Evolutionary conservation across 805 yeast genomes (phyloP), one percentile per base, ranked within the genome.

Genomic region (Metschnikowia reukaufii): DNA sequence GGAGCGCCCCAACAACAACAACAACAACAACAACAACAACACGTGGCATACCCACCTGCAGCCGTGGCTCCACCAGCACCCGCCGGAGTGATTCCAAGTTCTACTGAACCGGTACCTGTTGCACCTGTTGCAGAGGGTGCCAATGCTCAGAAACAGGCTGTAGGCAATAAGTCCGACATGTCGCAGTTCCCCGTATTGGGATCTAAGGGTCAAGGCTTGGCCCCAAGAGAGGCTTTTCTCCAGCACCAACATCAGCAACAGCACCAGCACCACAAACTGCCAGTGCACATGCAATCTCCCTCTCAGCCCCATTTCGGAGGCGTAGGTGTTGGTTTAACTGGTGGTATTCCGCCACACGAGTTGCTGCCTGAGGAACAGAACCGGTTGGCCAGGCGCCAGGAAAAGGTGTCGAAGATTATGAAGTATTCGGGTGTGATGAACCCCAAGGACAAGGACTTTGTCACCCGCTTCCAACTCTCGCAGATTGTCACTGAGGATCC

Each of bases 401-500:
- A 83, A 49, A 86, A 87, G 63, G 90, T 86, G 42, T 77, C 82
- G 39, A 77, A 85, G 53, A 87, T 89, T 58, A 76, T 86, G 62
- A 83, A 81, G 60, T 88, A 84, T 70, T 86, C 94, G 23, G 97
- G 97, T 53, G 81, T 94, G 53, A 94, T 94, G 99, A 88, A 90
- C 59, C 96, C 96, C 48, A 87, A 92, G 71, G 99, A 94, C 66
- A 91, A 91, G 70, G 97, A 92, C 68, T 90, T 88, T 62, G 92
- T 94, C 41, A 89, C 97, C 36, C 80, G 97, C 64, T 84, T 91
- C 62, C 99, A 94, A 68, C 77, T 94, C 53, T 89, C 96, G 41
- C 97, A 91, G 65, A 86, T 94, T 67, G 97, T 94, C 41, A 87
- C 97, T 9, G 97, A 91, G 47, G 98, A 94, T 67, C 99, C 99